A percentile compares a stretch with the other conserved stretches of the same genome.
Conservation (phyloP, 805 yeast genomes). For the Sugiyamaella qingdaonensis region DNA sequence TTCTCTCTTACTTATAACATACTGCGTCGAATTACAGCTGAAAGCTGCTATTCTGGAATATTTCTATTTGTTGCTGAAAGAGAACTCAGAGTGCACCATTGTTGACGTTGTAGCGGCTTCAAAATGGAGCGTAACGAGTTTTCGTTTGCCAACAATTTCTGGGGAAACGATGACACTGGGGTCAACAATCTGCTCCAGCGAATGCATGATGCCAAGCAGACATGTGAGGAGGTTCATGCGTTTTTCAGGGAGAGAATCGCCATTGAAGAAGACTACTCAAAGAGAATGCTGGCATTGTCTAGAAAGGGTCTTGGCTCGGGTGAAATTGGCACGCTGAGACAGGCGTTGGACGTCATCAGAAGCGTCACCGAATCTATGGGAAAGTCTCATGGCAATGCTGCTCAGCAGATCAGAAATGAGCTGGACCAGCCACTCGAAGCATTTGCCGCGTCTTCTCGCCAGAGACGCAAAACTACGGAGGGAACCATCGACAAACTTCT, state of each 20-base stretch:
- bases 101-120: not conserved
- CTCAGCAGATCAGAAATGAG: slow-evolving; percentile 48
- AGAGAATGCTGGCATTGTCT: slow-evolving; percentile 50
- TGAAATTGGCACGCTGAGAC: slow-evolving; percentile 57
- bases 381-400: slow-evolving; percentile 49
- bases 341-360: slow-evolving; percentile 55
- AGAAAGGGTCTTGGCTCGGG: slow-evolving; percentile 48
- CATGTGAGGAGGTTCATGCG: slow-evolving; percentile 47
- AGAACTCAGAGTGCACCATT: not conserved
- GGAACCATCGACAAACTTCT: slow-evolving; percentile 52
- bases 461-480: slow-evolving; percentile 55
- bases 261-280: slow-evolving; percentile 71
- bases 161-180: slow-evolving; percentile 62
- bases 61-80: not conserved
- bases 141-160: slow-evolving; percentile 35
- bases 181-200: slow-evolving; percentile 50
- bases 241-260: slow-evolving; percentile 52
- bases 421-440: slow-evolving; percentile 50
- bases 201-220: slow-evolving; percentile 55
- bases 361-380: slow-evolving; percentile 58
- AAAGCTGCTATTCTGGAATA: not conserved
- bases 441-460: slow-evolving; percentile 49
- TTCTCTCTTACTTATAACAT: not conserved
- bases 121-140: slow-evolving; percentile 5
- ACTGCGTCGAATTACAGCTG: not conserved